A percentile compares a stretch with the other conserved stretches of the same genome.
Conservation (phyloP, 192 early-diverging fungal genomes). For the Ambispora gerdemannii region DNA sequence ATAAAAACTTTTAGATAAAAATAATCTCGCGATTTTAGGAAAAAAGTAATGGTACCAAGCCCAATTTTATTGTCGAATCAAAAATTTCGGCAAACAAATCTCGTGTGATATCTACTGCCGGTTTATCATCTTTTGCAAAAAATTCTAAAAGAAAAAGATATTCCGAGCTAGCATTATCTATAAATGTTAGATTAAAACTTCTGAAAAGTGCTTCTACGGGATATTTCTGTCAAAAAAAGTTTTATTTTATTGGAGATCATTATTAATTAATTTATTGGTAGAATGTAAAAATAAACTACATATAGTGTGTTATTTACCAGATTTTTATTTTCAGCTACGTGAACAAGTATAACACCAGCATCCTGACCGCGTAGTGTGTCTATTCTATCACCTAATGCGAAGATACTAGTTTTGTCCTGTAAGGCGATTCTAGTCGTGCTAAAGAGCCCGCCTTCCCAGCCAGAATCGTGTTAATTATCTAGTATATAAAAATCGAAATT, state of each 20-base stretch:
- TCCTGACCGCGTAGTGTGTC: slow-evolving; percentile 70
- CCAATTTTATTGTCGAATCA: slow-evolving; percentile 74
- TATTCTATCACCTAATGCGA: slow-evolving; percentile 80
- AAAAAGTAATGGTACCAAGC: no score
- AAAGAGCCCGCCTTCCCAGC: slow-evolving; percentile 49
- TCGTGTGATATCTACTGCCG: slow-evolving; percentile 58
- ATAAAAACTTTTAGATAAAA: neutral
- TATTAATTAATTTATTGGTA: neutral
- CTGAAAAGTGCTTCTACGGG: slow-evolving; percentile 90
- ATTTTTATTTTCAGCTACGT: slow-evolving; percentile 74
- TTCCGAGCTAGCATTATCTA: slow-evolving; percentile 94
- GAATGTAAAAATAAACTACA: neutral
- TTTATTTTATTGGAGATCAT: no score
- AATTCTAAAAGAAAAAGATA: slow-evolving; percentile 91
- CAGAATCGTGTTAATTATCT: neutral
- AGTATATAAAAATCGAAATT: no score
- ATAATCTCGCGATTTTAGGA: no score
- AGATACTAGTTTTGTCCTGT: slow-evolving; percentile 82
- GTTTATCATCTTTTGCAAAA: slow-evolving; percentile 73
- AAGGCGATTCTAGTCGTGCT: slow-evolving; percentile 62
- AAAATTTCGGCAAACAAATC: slow-evolving; percentile 84
- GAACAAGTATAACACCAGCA: slow-evolving; percentile 82
- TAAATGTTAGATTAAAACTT: slow-evolving; percentile 84
- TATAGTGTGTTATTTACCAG: slow-evolving; percentile 43
- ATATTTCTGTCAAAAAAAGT: slow-evolving; percentile 52